Percentiles rank a stretch among this genome's conserved stretches.
phyloP scores from a whole-genome alignment of 1,284 basidiomycete genomes.

The Trametes pubescens region DNA sequence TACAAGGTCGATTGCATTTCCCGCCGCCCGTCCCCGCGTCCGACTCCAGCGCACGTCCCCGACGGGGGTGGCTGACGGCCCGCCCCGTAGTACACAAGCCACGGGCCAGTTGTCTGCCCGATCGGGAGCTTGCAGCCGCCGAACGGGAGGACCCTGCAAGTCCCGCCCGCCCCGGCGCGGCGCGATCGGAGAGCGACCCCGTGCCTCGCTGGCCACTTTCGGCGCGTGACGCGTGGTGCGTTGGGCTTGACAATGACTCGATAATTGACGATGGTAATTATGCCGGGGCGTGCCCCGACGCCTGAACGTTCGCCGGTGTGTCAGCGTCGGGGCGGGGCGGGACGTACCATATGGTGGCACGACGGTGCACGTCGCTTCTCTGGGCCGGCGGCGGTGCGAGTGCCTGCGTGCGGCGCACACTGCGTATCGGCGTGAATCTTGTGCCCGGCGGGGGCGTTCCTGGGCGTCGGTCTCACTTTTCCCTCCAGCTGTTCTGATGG shows the following conservation, averaged over 20 bases:
- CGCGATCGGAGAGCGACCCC: constrained; percentile 20
- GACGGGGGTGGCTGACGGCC: neutral
- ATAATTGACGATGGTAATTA: neutral
- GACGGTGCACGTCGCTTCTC: too few species aligned
- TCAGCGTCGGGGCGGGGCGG: constrained; percentile 11
- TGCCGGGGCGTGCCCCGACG: neutral
- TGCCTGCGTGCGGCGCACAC: neutral
- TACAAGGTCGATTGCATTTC: neutral
- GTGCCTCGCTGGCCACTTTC: constrained; percentile 19
- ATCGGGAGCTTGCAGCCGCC: neutral
- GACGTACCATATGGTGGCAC: too few species aligned
- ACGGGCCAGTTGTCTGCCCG: neutral
- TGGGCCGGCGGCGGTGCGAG: too few species aligned
- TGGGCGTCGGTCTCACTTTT: neutral
- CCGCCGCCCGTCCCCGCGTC: neutral
- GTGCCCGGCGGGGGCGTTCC: neutral
- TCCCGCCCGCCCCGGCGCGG: constrained; percentile 5
- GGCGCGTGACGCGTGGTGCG: constrained; percentile 10
- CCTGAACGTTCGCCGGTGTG: constrained; percentile 4
- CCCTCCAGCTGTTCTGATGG: neutral
- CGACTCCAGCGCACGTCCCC: neutral
- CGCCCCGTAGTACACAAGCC: neutral
- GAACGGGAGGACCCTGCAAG: neutral
- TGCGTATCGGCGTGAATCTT: neutral
- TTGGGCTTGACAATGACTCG: neutral